Conservation (phyloP, 441 rosid species). For the Euphorbia celastroides region DNA sequence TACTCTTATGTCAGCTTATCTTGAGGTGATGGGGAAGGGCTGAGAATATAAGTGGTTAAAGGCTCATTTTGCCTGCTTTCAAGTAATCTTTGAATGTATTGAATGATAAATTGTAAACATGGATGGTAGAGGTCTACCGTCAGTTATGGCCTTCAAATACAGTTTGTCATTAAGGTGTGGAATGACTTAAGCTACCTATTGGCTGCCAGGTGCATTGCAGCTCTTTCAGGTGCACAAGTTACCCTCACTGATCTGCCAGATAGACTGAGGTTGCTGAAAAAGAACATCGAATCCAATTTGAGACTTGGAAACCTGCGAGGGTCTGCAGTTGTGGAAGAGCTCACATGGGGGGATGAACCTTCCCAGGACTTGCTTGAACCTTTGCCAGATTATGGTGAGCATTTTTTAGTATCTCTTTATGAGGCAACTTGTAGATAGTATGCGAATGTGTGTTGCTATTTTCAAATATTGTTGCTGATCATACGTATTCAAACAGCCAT, state of each 20-base stretch:
- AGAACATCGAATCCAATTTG: slow-evolving; percentile 64
- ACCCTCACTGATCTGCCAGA: slow-evolving; percentile 85
- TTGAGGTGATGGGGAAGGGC: not conserved
- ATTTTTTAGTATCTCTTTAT: slow-evolving; percentile 7
- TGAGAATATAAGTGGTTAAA: not conserved
- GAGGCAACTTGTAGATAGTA: not conserved
- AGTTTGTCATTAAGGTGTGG: not conserved
- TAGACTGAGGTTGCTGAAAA: slow-evolving; percentile 67
- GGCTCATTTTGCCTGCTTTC: not conserved
- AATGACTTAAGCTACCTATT: not conserved
- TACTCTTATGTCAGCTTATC: not conserved
- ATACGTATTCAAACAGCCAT: not conserved
- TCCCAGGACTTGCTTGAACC: slow-evolving; percentile 55
- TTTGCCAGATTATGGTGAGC: slow-evolving; percentile 68
- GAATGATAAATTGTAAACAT: not conserved
- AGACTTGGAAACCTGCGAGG: slow-evolving; percentile 40
- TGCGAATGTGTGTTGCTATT: not conserved
- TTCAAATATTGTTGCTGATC: not conserved
- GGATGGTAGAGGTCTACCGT: not conserved
- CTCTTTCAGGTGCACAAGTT: slow-evolving; percentile 81
- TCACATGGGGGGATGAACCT: slow-evolving; percentile 75
- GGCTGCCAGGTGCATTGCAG: slow-evolving; percentile 64
- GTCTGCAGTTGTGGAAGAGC: slow-evolving; percentile 62
- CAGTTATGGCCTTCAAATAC: not conserved
- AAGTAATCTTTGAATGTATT: not conserved